phyloP scores from a whole-genome alignment of 805 yeast species.

The Kluyveromyces siamensis region DNA sequence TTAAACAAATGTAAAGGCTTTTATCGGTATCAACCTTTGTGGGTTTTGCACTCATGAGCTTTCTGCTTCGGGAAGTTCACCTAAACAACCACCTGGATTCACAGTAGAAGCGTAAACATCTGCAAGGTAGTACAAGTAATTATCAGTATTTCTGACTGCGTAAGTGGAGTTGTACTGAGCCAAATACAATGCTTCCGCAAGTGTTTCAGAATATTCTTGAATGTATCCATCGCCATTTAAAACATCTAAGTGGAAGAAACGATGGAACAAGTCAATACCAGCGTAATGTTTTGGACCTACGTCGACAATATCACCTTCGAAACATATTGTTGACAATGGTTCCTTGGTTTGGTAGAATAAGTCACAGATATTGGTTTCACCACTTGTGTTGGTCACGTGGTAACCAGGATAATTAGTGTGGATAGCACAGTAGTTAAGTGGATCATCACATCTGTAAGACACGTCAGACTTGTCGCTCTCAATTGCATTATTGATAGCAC shows the following conservation, averaged over 20 bases:
- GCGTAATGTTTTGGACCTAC: slow-evolving; percentile 27
- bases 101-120: slow-evolving; percentile 18
- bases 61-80: not conserved
- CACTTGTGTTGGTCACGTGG: slow-evolving; percentile 29
- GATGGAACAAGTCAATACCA: slow-evolving; percentile 31
- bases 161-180: slow-evolving; percentile 27
- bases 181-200: slow-evolving; percentile 28
- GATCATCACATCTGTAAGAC: slow-evolving; percentile 33
- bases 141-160: slow-evolving; percentile 31
- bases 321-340: slow-evolving; percentile 28
- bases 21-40: not conserved
- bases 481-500: slow-evolving; percentile 28
- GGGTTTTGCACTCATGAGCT: not conserved
- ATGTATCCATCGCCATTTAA: slow-evolving; percentile 25
- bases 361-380: slow-evolving; percentile 35
- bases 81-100: not conserved
- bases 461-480: slow-evolving; percentile 28
- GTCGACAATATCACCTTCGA: slow-evolving; percentile 27
- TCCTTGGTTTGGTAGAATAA: slow-evolving; percentile 28
- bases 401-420: slow-evolving; percentile 30
- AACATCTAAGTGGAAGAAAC: slow-evolving; percentile 30
- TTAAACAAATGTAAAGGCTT: not conserved
- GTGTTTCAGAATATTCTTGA: slow-evolving; percentile 31
- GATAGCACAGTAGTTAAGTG: slow-evolving; percentile 29
- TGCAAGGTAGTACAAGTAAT: slow-evolving; percentile 25